Percentiles rank a stretch among this genome's conserved stretches.
Evolutionary conservation across 2,329 filamentous ascomycete species (phyloP).

Genomic region (Sporothrix curviconia): DNA sequence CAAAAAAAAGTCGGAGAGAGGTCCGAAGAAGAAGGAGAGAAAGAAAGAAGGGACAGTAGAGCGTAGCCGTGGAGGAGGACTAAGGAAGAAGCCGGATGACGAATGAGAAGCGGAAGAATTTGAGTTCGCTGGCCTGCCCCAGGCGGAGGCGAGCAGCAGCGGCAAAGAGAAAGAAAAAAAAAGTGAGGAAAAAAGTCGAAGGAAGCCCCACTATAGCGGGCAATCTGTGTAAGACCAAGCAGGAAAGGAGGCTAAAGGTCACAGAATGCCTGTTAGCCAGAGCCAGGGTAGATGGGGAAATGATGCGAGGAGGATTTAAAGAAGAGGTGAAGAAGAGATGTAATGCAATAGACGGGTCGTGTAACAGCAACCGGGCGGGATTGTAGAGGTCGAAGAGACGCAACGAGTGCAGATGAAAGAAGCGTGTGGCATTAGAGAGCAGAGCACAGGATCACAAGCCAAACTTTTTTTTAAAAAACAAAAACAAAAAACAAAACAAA

Average conservation of each 20-base stretch:
- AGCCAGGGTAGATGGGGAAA: too few relatives aligned
- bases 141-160: slow-evolving; percentile 11
- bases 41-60: neutral
- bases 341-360: too few relatives aligned
- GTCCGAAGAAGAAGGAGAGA: neutral
- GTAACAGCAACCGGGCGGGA: too few relatives aligned
- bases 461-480: too few relatives aligned
- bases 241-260: slow-evolving; percentile 8
- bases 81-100: slow-evolving; percentile 16
- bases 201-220: slow-evolving; percentile 1
- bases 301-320: too few relatives aligned
- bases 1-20: neutral
- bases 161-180: too few relatives aligned
- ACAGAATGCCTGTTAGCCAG: neutral
- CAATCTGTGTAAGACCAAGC: neutral
- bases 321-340: too few relatives aligned
- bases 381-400: too few relatives aligned
- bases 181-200: neutral
- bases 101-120: slow-evolving; percentile 14
- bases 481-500: neutral
- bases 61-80: slow-evolving; percentile 9
- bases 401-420: neutral
- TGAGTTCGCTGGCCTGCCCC: neutral
- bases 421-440: neutral
- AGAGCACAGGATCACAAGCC: neutral